Percentiles rank a stretch among this genome's conserved stretches.
Conservation (phyloP, 2,329 filamentous ascomycete species). For the Fusarium sp. region DNA sequence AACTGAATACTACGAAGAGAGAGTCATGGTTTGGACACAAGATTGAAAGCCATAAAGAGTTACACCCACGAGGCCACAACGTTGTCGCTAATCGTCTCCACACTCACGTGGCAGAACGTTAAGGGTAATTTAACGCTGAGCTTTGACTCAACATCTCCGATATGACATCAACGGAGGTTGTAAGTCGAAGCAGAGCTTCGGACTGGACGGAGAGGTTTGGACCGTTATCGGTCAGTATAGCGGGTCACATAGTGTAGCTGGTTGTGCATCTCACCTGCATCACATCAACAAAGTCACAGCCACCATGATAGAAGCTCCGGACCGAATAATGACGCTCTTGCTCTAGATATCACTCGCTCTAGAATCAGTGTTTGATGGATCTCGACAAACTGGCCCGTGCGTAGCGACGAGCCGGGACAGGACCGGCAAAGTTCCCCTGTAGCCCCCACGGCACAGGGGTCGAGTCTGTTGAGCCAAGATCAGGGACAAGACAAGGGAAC, state of each 20-base stretch:
- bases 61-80: slow-evolving; percentile 3
- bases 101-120: slow-evolving; percentile 37
- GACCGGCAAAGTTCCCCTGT: slow-evolving; percentile 29
- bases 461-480: slow-evolving; percentile 33
- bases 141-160: slow-evolving; percentile 1
- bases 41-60: background rate
- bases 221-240: background rate
- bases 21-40: slow-evolving; percentile 46
- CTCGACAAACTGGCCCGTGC: slow-evolving; percentile 38
- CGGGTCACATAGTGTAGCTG: background rate
- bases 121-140: background rate
- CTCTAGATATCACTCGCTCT: slow-evolving; percentile 11
- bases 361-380: slow-evolving; percentile 19
- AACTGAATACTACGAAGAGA: slow-evolving; percentile 48
- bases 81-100: slow-evolving; percentile 33
- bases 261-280: background rate
- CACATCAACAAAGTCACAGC: slow-evolving; percentile 10
- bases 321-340: slow-evolving; percentile 34
- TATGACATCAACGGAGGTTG: slow-evolving; percentile 21
- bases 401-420: slow-evolving; percentile 26
- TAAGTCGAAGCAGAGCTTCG: slow-evolving; percentile 11
- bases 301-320: slow-evolving; percentile 10
- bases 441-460: slow-evolving; percentile 34
- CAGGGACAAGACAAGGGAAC: slow-evolving; percentile 29
- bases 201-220: background rate